Base-by-base conservation (phyloP, 2,329 filamentous ascomycete species). In the Nigrospora sphaerica region DNA sequence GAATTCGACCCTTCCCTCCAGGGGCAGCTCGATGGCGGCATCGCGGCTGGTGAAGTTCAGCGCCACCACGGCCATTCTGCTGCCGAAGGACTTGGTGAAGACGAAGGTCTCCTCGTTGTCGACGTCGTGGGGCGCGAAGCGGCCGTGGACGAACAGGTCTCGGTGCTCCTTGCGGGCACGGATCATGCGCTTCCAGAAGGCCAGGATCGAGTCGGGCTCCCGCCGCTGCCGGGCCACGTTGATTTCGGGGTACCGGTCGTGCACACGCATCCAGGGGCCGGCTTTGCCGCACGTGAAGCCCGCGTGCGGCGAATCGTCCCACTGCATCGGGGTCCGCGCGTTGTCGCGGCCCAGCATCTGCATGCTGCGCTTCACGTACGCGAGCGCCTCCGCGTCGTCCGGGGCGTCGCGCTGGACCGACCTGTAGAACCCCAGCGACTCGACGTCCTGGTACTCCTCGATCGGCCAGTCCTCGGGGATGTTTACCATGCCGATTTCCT, bases 291-390 rank as follows among this genome's bases (percentile, higher is more conserved):
- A 9, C 10, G 46, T 50, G 66, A 89, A 90, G 12, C 86, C 85
- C 0, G 71, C 83, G 49, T 88, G 75, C 0, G 66, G 57, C 1
- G 64, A 68, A n/a, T 63, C 57, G 50, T 80, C 72, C 85, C 86
- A 90, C 58, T 88, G 84, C 63, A 90, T 82, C 0, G 85, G 85
- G 1, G 82, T 81, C 39, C 86, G 74, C 9, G 79, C 80, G 61
- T 90, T 86, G 62, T 90, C 86, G 18, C 85, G 65, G 67, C 35
- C 46, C 19, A 43, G 47, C 19, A 44, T 35, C 42, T 50, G 41
- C 17, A 52, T 38, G 9, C 39, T 39, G 3, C 31, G 28, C 40
- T 42, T 43, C 6, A 40, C 44, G 17, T 41, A 43, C 11, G 32
- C 46, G n/a, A 44, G 40, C 19, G 38, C 42, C 18, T 44, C 46